Evolutionary conservation across 106 monocot species (phyloP), one percentile per base, ranked within the genome.

Genomic region (Vanilla planifolia): DNA sequence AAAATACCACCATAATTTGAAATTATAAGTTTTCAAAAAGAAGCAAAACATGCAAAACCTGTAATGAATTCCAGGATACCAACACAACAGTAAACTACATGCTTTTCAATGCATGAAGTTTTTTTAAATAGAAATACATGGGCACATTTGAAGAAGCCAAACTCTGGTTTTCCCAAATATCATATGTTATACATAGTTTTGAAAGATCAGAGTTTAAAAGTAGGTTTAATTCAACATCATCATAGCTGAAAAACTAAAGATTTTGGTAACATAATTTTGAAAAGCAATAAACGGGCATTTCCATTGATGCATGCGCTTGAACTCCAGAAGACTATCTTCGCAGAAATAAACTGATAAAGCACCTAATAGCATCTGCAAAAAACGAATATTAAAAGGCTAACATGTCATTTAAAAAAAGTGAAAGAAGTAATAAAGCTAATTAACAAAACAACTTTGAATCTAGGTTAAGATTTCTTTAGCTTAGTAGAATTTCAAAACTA

Each of bases 291-390:
- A 48, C 20, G 48, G 24, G 24, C 48, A 48, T 25, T 48, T 48
- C 25, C 48, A n/a, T n/a, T n/a, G n/a, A n/a, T n/a, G n/a, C 48
- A 23, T 25, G 48, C 21, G 23, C 48, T 23, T 21, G 23, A 48
- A 48, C 48, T 48, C 48, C 48, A 24, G 48, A 48, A 17, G n/a
- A 46, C 21, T 48, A 48, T 48, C 48, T 48, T 48, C 48, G 21
- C 48, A 48, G 48, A 48, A 48, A 2, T 48, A 21, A 48, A 48
- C 21, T 21, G 24, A 48, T 10, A 23, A 48, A 6, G 25, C 24
- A 48, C 8, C 10, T 42, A 48, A 23, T 23, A 24, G 48, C 24
- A 48, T 48, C 48, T 48, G 48, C 48, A n/a, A 48, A 48, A 45
- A 25, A 48, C 25, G 48, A 48, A 24, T 10, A 25, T 48, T 23